phyloP scores from a whole-genome alignment of 306 rosid genomes.

The Vigna angularis region DNA sequence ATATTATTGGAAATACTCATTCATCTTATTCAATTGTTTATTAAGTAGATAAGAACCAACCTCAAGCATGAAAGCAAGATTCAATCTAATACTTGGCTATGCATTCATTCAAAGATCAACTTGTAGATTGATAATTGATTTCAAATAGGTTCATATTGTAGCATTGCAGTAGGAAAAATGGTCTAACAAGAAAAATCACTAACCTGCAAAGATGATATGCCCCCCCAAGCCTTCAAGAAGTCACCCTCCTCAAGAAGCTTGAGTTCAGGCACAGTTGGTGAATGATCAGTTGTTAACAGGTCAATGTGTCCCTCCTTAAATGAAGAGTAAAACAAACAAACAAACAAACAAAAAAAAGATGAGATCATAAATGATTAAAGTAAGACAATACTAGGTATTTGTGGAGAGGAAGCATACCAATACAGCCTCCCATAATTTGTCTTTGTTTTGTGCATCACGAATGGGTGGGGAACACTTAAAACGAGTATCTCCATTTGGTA shows the following conservation, averaged over 20 bases:
- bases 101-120: constrained; percentile 28
- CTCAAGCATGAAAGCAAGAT: neutral
- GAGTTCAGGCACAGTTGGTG: constrained; percentile 86
- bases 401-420: constrained; percentile 54
- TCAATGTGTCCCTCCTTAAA: constrained; percentile 85
- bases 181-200: constrained; percentile 26
- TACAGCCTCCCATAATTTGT: constrained; percentile 83
- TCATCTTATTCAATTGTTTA: neutral
- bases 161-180: neutral
- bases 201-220: constrained; percentile 93
- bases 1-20: neutral
- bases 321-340: constrained; percentile 30
- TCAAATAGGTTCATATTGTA: constrained; percentile 11
- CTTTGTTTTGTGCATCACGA: constrained; percentile 75
- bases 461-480: constrained; percentile 96
- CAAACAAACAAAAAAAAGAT: neutral
- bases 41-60: neutral
- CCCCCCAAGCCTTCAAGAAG: constrained; percentile 97
- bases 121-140: neutral
- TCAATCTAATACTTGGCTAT: neutral
- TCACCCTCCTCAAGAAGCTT: constrained; percentile 85
- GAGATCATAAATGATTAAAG: constrained; percentile 7
- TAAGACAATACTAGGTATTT: constrained; percentile 1
- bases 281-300: constrained; percentile 88
- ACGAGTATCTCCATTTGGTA: constrained; percentile 82